phyloP scores from a whole-genome alignment of 805 yeast species.

The Metschnikowia rubicola region DNA sequence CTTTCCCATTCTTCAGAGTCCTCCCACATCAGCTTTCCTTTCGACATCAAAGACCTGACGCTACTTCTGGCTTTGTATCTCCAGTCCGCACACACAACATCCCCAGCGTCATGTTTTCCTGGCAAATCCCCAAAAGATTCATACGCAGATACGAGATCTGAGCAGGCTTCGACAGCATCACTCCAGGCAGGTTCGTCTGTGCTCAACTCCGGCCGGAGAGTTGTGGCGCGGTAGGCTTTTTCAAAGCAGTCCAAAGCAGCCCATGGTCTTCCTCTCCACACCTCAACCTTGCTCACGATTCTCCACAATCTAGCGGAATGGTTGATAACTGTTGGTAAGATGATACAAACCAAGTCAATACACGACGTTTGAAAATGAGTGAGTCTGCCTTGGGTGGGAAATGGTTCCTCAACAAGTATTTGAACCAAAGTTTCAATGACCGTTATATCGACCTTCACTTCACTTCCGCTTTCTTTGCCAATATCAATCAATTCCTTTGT shows the following conservation, averaged over 20 bases:
- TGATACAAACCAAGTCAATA: constrained; percentile 64
- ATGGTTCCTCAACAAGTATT: constrained; percentile 52
- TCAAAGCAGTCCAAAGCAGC: constrained; percentile 79
- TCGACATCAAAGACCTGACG: constrained; percentile 70
- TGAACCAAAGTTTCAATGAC: constrained; percentile 72
- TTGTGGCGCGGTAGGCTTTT: constrained; percentile 74
- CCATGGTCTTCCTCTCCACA: constrained; percentile 90
- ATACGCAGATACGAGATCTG: constrained; percentile 80
- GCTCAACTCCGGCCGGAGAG: constrained; percentile 61
- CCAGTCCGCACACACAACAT: constrained; percentile 91
- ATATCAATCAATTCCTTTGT: constrained; percentile 58
- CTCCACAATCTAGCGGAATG: constrained; percentile 72
- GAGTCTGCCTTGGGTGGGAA: constrained; percentile 41
- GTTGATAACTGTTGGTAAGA: constrained; percentile 68
- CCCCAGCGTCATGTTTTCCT: constrained; percentile 76
- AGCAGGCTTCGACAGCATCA: constrained; percentile 73
- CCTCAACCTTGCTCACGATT: constrained; percentile 75
- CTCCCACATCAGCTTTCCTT: constrained; percentile 78
- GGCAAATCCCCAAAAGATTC: constrained; percentile 82
- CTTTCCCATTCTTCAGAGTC: constrained; percentile 73
- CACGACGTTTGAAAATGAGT: constrained; percentile 67
- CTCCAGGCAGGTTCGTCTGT: constrained; percentile 65
- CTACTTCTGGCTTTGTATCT: constrained; percentile 74
- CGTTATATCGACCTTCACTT: constrained; percentile 67
- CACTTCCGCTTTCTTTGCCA: constrained; percentile 55